Conservation (phyloP, 2,329 filamentous ascomycete genomes). For the Geosmithia putterillii region DNA sequence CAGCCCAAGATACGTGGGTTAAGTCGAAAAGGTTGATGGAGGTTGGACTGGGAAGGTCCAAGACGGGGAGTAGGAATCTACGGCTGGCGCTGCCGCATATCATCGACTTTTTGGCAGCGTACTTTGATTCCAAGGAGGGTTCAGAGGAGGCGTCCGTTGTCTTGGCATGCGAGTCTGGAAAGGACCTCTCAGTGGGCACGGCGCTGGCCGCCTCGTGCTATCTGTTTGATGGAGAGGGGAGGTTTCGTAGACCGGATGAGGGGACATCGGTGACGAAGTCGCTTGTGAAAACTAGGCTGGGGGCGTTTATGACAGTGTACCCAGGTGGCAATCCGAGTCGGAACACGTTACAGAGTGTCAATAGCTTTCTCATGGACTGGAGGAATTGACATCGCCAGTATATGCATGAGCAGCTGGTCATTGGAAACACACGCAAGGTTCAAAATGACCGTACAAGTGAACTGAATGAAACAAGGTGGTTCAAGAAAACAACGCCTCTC, state of each 20-base stretch:
- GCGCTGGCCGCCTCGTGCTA: constrained; percentile 67
- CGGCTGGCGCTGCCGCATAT: constrained; percentile 56
- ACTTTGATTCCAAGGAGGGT: constrained; percentile 12
- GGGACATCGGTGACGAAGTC: constrained; percentile 49
- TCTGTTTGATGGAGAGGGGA: constrained; percentile 55
- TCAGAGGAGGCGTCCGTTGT: constrained; percentile 20
- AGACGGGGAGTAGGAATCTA: constrained; percentile 74
- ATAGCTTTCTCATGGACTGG: constrained; percentile 71
- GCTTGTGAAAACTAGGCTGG: constrained; percentile 63
- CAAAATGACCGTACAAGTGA: no score
- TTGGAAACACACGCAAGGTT: no score
- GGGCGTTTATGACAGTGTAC: constrained; percentile 70
- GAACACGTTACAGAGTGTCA: constrained; percentile 79
- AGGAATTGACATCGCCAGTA: constrained; percentile 10
- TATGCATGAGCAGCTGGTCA: no score
- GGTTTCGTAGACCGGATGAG: constrained; percentile 12
- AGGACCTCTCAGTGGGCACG: constrained; percentile 68
- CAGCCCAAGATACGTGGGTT: constrained; percentile 28
- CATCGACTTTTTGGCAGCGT: constrained; percentile 37
- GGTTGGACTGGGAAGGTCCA: constrained; percentile 59
- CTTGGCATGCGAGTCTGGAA: constrained; percentile 64
- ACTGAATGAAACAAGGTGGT: constrained; percentile 2
- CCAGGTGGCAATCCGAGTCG: constrained; percentile 75
- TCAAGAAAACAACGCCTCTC: constrained; percentile 4
- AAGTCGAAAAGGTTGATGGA: constrained; percentile 26